phyloP scores from a whole-genome alignment of 2,329 filamentous ascomycete genomes.

The Leptographium procerum region DNA sequence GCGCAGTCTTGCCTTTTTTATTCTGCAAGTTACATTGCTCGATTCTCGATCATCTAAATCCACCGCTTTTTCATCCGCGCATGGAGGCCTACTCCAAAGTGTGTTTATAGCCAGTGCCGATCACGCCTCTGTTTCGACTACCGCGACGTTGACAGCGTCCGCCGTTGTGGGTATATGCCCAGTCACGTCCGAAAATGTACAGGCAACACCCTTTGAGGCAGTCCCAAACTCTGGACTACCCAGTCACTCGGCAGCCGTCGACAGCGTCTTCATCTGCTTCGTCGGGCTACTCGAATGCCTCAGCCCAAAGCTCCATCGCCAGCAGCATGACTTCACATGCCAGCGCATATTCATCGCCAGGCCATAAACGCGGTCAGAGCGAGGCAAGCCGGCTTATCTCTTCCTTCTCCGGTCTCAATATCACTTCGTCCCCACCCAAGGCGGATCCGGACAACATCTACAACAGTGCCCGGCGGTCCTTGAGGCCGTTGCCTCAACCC shows the following conservation, averaged over 20 bases:
- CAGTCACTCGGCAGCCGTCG: conserved; percentile 51
- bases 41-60: not conserved
- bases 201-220: conserved; percentile 47
- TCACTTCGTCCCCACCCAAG: conserved; percentile 12
- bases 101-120: not conserved
- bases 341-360: conserved; percentile 38
- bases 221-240: conserved; percentile 38
- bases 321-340: conserved; percentile 67
- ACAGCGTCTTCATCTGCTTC: conserved; percentile 62
- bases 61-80: not conserved
- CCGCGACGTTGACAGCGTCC: conserved; percentile 1
- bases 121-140: not conserved
- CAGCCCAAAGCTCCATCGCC: conserved; percentile 45
- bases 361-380: conserved; percentile 66
- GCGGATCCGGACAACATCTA: conserved; percentile 45
- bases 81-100: conserved; percentile 6
- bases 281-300: conserved; percentile 51
- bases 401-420: conserved; percentile 27
- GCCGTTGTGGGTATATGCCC: not conserved
- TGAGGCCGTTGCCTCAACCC: conserved; percentile 61
- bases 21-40: not conserved
- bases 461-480: conserved; percentile 60
- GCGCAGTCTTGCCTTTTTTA: not conserved
- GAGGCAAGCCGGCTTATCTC: conserved; percentile 48
- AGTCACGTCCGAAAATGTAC: conserved; percentile 36